phyloP scores from a whole-genome alignment of 345 rosid genomes.

The Aurinia saxatilis region DNA sequence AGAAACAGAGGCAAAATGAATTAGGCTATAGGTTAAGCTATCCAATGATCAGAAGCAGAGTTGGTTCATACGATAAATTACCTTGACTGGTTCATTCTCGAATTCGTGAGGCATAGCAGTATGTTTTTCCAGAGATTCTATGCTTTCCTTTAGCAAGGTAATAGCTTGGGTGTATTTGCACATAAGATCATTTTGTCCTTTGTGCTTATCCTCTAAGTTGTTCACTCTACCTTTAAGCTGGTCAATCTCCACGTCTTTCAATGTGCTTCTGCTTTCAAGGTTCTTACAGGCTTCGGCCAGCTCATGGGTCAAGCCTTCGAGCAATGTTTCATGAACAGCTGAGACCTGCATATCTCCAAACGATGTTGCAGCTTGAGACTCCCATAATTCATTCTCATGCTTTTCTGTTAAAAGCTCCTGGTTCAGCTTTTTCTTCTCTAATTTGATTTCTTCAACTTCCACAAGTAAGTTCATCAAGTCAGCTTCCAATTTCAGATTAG shows the following conservation, averaged over 20 bases:
- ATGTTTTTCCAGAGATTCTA: conserved; percentile 60
- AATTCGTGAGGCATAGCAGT: conserved; percentile 27
- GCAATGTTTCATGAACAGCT: conserved; percentile 43
- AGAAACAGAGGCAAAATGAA: not conserved
- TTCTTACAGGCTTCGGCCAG: conserved; percentile 38
- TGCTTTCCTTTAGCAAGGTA: conserved; percentile 45
- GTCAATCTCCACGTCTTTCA: conserved; percentile 41
- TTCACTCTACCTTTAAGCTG: conserved; percentile 49
- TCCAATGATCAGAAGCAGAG: not conserved
- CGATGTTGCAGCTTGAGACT: conserved; percentile 44
- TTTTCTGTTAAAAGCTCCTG: conserved; percentile 40
- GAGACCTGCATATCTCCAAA: conserved; percentile 51
- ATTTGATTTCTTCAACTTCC: conserved; percentile 43
- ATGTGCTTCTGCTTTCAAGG: conserved; percentile 33
- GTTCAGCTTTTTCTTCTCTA: conserved; percentile 44
- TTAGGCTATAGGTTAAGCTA: not conserved
- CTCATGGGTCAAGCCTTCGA: conserved; percentile 53
- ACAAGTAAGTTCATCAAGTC: conserved; percentile 34
- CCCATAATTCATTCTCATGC: conserved; percentile 48
- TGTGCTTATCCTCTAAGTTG: conserved; percentile 52
- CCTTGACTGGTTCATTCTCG: conserved; percentile 40
- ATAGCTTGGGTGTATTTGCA: conserved; percentile 48
- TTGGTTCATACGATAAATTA: conserved; percentile 21
- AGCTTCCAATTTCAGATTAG: conserved; percentile 42
- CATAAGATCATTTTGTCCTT: conserved; percentile 45